phyloP scores from a whole-genome alignment of 2,329 filamentous ascomycete species.

The Fusarium sp. region DNA sequence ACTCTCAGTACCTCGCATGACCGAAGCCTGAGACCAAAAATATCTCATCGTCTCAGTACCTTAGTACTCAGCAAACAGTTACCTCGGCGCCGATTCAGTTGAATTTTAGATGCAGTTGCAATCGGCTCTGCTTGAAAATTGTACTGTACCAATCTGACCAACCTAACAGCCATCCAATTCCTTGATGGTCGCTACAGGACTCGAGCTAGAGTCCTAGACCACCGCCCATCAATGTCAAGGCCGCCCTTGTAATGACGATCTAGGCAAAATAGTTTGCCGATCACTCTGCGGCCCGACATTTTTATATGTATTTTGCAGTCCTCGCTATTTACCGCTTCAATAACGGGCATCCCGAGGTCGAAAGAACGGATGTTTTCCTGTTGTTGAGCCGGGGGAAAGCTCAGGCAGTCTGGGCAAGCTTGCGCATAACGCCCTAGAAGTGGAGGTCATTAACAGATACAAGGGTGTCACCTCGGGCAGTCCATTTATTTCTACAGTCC shows the following conservation, averaged over 20 bases:
- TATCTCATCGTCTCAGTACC: neutral
- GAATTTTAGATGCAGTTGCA: constrained; percentile 10
- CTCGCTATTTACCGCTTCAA: neutral
- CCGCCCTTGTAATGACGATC: constrained; percentile 38
- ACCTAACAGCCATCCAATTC: neutral
- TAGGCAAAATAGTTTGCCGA: constrained; percentile 20
- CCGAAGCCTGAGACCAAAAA: neutral
- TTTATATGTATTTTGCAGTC: constrained; percentile 14
- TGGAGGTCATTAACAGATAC: neutral
- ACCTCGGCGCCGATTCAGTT: constrained; percentile 12
- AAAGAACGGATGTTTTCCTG: neutral
- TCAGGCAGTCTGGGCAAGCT: constrained; percentile 4
- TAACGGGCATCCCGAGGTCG: constrained; percentile 22
- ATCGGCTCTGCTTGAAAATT: constrained; percentile 16
- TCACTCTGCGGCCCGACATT: constrained; percentile 21
- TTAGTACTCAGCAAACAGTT: neutral
- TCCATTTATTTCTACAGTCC: neutral
- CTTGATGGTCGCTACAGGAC: constrained; percentile 24
- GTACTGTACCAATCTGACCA: constrained; percentile 1
- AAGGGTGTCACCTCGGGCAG: neutral
- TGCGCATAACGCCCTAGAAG: constrained; percentile 16
- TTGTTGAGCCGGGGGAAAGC: constrained; percentile 13
- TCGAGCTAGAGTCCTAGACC: constrained; percentile 11
- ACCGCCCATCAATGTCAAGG: constrained; percentile 15
- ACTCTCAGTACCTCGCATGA: neutral